Evolutionary conservation across 768 basidiomycete genomes (phyloP).

Genomic region (Auricularia cornea): DNA sequence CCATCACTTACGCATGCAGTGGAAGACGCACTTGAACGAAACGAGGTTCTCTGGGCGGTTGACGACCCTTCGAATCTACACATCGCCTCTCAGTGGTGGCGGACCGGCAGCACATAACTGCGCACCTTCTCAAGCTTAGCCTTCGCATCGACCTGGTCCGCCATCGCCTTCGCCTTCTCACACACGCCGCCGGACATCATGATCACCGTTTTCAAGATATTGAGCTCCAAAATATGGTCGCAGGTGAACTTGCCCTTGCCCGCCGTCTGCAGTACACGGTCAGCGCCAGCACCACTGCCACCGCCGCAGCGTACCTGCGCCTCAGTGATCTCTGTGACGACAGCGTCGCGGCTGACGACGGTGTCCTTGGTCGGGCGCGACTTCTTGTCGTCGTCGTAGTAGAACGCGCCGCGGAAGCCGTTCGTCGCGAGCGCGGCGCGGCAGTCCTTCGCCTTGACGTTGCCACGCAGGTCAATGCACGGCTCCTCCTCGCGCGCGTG

Average conservation of each 20-base stretch:
- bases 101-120: too few species aligned
- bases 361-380: neutral
- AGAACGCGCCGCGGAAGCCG: neutral
- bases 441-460: neutral
- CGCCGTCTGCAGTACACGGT: neutral
- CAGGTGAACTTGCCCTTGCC: neutral
- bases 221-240: neutral
- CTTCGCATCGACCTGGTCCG: neutral
- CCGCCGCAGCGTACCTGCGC: neutral
- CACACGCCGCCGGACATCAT: neutral
- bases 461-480: neutral
- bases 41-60: neutral
- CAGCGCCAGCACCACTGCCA: neutral
- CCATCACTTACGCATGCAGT: too few species aligned
- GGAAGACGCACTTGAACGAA: neutral
- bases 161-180: neutral
- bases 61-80: neutral
- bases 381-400: neutral
- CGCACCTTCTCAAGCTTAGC: neutral
- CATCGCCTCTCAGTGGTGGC: too few species aligned
- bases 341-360: neutral
- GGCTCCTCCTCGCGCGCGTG: neutral
- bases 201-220: neutral
- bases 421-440: neutral
- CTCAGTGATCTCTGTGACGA: neutral